phyloP scores from a whole-genome alignment of 352 stramenopile genomes.

The Phytophthora ohioensis region DNA sequence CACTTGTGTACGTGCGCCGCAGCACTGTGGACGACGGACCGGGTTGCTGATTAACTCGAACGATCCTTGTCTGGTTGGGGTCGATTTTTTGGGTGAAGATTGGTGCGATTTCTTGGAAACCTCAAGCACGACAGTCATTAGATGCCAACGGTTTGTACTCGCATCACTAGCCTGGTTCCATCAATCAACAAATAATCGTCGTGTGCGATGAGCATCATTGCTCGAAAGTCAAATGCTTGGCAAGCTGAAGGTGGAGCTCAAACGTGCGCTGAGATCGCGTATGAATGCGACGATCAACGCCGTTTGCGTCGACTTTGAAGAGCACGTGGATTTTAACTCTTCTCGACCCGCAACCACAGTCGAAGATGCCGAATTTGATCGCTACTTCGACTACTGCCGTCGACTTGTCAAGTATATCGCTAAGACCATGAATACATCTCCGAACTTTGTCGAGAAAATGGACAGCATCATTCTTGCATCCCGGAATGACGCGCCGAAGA shows the following conservation, averaged over 20 bases:
- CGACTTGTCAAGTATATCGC: constrained; percentile 16
- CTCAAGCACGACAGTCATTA: too few relatives aligned
- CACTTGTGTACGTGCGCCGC: too few relatives aligned
- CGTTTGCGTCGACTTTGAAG: constrained; percentile 10
- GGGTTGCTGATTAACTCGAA: too few relatives aligned
- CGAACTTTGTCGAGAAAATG: constrained; percentile 21
- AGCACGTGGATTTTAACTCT: neutral
- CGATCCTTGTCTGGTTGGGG: too few relatives aligned
- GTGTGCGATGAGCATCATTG: neutral
- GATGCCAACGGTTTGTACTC: neutral
- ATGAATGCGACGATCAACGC: constrained; percentile 16
- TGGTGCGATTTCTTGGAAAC: too few relatives aligned
- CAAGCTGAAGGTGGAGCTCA: constrained; percentile 10
- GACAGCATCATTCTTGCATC: constrained; percentile 20
- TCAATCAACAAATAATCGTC: neutral
- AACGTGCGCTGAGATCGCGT: neutral
- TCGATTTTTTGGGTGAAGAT: too few relatives aligned
- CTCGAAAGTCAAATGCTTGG: constrained; percentile 6
- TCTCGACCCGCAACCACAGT: neutral
- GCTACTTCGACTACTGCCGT: constrained; percentile 14
- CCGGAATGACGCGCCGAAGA: neutral
- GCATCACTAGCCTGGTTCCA: neutral
- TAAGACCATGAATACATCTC: constrained; percentile 23
- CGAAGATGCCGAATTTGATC: constrained; percentile 2
- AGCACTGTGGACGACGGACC: too few relatives aligned